These are phyloP conservation scores for Phytophthora tubulina DNA, from an alignment of 352 stramenopile genomes.

Conservation along the genomic window DNA sequence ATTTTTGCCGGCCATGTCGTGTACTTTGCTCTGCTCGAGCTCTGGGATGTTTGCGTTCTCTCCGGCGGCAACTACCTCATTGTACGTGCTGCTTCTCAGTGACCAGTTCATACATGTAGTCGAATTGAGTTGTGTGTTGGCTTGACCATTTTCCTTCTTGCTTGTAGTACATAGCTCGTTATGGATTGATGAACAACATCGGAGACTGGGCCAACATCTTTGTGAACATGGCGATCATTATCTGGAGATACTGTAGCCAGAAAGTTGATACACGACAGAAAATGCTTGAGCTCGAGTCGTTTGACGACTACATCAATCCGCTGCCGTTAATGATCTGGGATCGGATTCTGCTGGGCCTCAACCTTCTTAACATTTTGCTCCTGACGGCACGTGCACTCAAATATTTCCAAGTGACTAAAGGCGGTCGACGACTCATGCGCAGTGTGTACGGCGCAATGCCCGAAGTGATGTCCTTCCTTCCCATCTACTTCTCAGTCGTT, in stretches of 20 bases:
- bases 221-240: conserved; percentile 63
- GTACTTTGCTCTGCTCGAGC: conserved; percentile 70
- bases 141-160: not conserved
- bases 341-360: conserved; percentile 67
- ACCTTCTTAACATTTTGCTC: conserved; percentile 74
- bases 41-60: conserved; percentile 76
- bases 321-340: conserved; percentile 64
- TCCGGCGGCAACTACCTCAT: conserved; percentile 55
- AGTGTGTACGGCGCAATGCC: conserved; percentile 83
- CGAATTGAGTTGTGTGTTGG: too few species aligned
- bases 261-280: conserved; percentile 41
- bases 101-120: too few species aligned
- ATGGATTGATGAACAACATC: conserved; percentile 73
- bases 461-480: conserved; percentile 73
- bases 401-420: conserved; percentile 79
- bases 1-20: conserved; percentile 61
- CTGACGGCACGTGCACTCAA: conserved; percentile 73
- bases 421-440: conserved; percentile 65
- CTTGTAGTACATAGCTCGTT: conserved; percentile 66
- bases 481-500: conserved; percentile 72
- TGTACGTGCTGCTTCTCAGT: conserved; percentile 34
- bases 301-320: conserved; percentile 70
- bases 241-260: conserved; percentile 70
- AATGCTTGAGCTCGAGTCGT: conserved; percentile 59
- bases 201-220: conserved; percentile 75